Evolutionary conservation across 73 alveolate genomes (phyloP), one percentile per base, ranked within the genome.

Genomic region (Durusdinium trenchii): DNA sequence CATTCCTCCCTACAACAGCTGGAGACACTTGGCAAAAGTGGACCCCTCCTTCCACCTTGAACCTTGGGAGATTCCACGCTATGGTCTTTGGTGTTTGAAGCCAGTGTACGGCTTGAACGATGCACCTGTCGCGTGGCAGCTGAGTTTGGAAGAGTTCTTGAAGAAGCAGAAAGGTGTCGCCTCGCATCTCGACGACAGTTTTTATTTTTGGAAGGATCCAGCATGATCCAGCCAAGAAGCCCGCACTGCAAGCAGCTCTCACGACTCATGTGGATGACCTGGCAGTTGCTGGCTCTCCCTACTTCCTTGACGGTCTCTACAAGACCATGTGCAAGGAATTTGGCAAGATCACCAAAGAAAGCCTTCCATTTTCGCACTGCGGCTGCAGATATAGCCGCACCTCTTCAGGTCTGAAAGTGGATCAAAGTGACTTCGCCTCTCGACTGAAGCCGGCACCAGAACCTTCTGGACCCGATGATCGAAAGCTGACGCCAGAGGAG

Each of bases 61-160:
- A 35, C 36, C 82, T 35, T 23, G 26, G 46, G 42, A 4, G 61
- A 43, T 28, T 38, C 42, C 26, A 30, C 43, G 28, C 6, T 78
- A 23, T 23, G 57, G 43, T 7, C 64, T 78, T 0, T 38, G 6
- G 0, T 78, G 89, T 28, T 28, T 78, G 28, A 78, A 78, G 43
- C 89, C 89, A 0, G 61, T 78, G 1, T 78, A 78, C 26, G 89
- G 89, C 0, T 61, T 78, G 30, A 20, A 40, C 0, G 57, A 78
- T 26, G 89, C 89, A 1, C 89, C 89, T 0, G 62, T 78, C 6
- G 89, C 89, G 5, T 78, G 89, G 89, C 89, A 78, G 26, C 89
- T 78, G 0, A 43, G 28, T 28, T 61, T 78, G 12, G 62, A 78
- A 38, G 40, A 78, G 47, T 78, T 6, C 23, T 32, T 78, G 3